These are phyloP conservation scores for Triangularia setosa DNA, from an alignment of 2,329 filamentous ascomycete genomes.

Conservation along the genomic window DNA sequence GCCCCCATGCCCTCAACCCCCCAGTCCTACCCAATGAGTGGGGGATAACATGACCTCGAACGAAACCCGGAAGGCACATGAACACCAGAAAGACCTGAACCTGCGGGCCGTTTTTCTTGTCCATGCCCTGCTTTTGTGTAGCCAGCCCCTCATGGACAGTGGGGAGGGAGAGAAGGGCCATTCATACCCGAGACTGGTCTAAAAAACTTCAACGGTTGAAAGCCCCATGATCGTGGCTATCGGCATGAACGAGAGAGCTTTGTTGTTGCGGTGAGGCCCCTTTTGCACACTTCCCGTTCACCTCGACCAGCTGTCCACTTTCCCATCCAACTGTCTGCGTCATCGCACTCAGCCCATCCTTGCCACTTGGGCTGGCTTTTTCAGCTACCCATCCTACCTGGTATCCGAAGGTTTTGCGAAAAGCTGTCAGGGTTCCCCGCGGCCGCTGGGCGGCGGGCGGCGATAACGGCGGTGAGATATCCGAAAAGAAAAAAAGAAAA, in stretches of 20 bases:
- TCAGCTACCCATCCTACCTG: no score
- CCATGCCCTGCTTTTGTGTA: not conserved
- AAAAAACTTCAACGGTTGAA: not conserved
- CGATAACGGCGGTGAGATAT: not conserved
- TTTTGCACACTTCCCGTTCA: no score
- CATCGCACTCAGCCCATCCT: not conserved
- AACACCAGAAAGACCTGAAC: not conserved
- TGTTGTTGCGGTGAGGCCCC: not conserved
- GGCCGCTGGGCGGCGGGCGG: not conserved
- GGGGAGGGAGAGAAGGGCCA: not conserved
- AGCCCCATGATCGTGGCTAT: conserved; percentile 1
- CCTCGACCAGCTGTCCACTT: not conserved
- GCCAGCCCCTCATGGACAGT: not conserved
- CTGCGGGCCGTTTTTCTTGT: not conserved
- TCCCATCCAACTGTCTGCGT: not conserved
- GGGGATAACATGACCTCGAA: conserved; percentile 13
- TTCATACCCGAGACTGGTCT: not conserved
- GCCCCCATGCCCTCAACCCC: not conserved
- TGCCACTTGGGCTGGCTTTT: not conserved
- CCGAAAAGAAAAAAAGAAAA: not conserved
- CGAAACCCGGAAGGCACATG: not conserved
- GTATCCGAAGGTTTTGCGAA: no score
- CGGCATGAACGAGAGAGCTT: not conserved
- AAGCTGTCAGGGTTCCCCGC: not conserved
- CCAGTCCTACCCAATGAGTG: not conserved